Conservation (phyloP, 2,329 filamentous ascomycete genomes). For the Neophaeococcomyces aloes region DNA sequence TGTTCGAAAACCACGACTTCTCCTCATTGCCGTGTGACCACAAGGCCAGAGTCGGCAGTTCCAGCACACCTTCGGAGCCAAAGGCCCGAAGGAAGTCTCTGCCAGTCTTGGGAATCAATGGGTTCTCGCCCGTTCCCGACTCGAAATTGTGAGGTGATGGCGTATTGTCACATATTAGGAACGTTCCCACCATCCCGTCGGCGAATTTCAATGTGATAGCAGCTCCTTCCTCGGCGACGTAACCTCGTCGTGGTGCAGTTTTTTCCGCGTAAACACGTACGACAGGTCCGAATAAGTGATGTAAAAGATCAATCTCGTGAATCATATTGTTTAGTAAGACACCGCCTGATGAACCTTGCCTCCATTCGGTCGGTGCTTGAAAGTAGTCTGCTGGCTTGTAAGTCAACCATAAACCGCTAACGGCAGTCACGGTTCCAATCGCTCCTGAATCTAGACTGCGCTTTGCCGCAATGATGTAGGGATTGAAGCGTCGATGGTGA, state of each 20-base stretch:
- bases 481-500: slow-evolving; percentile 14
- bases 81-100: slow-evolving; percentile 12
- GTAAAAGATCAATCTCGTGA: slow-evolving; percentile 16
- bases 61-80: slow-evolving; percentile 10
- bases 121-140: slow-evolving; percentile 15
- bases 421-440: slow-evolving; percentile 10
- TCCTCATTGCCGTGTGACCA: slow-evolving; percentile 1
- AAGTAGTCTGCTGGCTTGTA: slow-evolving; percentile 14
- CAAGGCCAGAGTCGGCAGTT: slow-evolving; percentile 10
- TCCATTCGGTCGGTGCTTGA: slow-evolving; percentile 1
- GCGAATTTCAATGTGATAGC: slow-evolving; percentile 11
- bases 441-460: slow-evolving; percentile 4
- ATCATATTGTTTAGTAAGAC: slow-evolving; percentile 15
- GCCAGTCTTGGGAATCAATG: slow-evolving; percentile 9
- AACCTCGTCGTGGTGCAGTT: background rate
- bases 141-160: slow-evolving; percentile 11
- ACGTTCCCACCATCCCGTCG: slow-evolving; percentile 12
- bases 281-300: slow-evolving; percentile 13
- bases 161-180: slow-evolving; percentile 11
- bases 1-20: slow-evolving; percentile 4
- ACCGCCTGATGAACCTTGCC: slow-evolving; percentile 4
- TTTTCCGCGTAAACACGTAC: slow-evolving; percentile 9
- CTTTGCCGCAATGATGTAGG: slow-evolving; percentile 12
- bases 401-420: slow-evolving; percentile 15
- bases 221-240: slow-evolving; percentile 9